Percentiles rank a stretch among this genome's conserved stretches.
Evolutionary conservation across 805 yeast species (phyloP).

Genomic region (Priceomyces carsonii): DNA sequence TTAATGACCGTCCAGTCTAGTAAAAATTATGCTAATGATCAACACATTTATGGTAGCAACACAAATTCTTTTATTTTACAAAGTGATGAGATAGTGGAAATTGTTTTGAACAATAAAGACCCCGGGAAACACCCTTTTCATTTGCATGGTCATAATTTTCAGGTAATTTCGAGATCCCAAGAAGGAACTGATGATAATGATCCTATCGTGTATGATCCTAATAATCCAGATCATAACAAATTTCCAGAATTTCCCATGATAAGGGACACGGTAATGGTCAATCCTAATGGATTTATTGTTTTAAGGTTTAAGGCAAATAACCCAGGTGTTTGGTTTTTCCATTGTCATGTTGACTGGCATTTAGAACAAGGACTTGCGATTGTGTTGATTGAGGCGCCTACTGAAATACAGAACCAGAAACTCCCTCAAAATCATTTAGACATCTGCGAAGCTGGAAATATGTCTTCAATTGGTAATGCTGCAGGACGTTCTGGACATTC

Average conservation of each 20-base stretch:
- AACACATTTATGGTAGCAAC: constrained; percentile 71
- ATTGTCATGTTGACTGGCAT: constrained; percentile 99
- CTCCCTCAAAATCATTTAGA: constrained; percentile 48
- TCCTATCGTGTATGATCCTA: constrained; percentile 48
- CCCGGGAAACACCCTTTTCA: constrained; percentile 98
- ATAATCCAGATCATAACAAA: constrained; percentile 23
- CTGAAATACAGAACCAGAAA: constrained; percentile 48
- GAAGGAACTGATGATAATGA: constrained; percentile 54
- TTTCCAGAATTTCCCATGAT: constrained; percentile 77
- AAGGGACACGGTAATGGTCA: constrained; percentile 79
- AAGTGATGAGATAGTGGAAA: constrained; percentile 68
- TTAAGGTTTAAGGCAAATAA: constrained; percentile 88
- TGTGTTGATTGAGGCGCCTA: constrained; percentile 81
- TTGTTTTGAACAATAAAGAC: constrained; percentile 82
- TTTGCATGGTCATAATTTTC: constrained; percentile 92
- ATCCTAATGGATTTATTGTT: constrained; percentile 83
- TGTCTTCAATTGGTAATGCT: constrained; percentile 63
- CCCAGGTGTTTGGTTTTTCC: constrained; percentile 99
- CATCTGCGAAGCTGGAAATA: constrained; percentile 48
- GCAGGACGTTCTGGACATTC: constrained; percentile 56
- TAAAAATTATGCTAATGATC: constrained; percentile 57
- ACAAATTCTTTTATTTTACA: constrained; percentile 74
- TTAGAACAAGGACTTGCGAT: constrained; percentile 90
- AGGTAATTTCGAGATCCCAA: constrained; percentile 71
- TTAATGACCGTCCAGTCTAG: constrained; percentile 76